Evolutionary conservation across 345 rosid genomes (phyloP), one percentile per base, ranked within the genome.

Genomic region (Heritiera fomes): DNA sequence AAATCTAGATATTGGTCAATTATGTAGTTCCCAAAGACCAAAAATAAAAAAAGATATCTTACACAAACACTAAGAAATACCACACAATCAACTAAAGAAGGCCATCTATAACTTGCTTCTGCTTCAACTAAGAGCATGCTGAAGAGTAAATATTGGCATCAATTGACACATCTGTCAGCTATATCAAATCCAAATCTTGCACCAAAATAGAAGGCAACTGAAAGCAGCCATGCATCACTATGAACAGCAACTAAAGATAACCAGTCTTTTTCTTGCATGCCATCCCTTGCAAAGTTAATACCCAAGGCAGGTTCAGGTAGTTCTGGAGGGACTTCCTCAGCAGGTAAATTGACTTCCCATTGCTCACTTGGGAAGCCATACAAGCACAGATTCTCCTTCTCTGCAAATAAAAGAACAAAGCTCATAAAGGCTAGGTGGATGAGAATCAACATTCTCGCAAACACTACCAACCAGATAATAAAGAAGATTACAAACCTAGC

Each of bases 251-350:
- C 98, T 80, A 94, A 86, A 60, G 97, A 89, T 80, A 95, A 40
- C 98, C 98, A 95, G 80, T 95, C 95, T 82, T 92, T 93, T 74
- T 90, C 94, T 55, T 76, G 89, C 98, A 93, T 93, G 71, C 98
- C 98, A 80, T 93, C 97, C 82, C 98, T 88, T 50, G 98, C 98
- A 80, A 95, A 95, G 87, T 95, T 95, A 83, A 95, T 95, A 58
- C 98, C 98, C 64, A 93, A 81, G 45, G 93, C 98, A 55, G 98
- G 98, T 83, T 95, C 98, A 1, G 98, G 98, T 61, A 95, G 93
- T 82, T 95, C 97, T 0, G 98, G 94, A 45, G 98, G 98, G 80
- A 95, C 98, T 83, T 94, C 97, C 85, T 94, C 98, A 56, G 95
- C 98, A 62, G 98, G 98, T 71, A 93, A 88, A 81, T 86, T 90